Evolutionary conservation across 2,329 filamentous ascomycete species (phyloP), one percentile per base, ranked within the genome.

Genomic region (Xylaria digitata): DNA sequence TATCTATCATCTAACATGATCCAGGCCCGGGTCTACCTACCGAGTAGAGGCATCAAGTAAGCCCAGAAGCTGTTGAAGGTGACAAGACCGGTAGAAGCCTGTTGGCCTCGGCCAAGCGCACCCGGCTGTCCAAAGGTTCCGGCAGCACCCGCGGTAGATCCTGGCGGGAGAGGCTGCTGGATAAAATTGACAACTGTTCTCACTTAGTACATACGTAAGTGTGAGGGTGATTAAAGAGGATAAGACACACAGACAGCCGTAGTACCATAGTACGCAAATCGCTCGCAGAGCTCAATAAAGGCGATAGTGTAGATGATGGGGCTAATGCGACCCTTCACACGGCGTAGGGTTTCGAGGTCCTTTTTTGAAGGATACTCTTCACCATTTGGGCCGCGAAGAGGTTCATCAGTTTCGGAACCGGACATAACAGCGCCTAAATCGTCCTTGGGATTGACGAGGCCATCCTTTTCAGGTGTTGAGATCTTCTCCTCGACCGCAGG

Each of bases 251-350:
- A 89, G 46, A 89, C 82, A 57, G 85, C 84, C 17, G 85, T 86
- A 8, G 85, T 87, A 45, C 89, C 89, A 73, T 90, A 90, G 80
- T 88, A 90, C 19, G 86, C 84, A 79, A 89, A 88, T 61, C 87
- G 84, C 75, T 89, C 86, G 67, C 81, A 80, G 56, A 73, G 66
- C 55, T 73, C 70, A 30, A 70, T 64, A 17, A 71, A 70, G 8
- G 70, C 70, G 34, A 71, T 71, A 1, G 68, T 70, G 26, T 71
- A 71, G 30, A 70, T 68, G 56, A 70, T 69, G 5, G 63, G 66
- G 26, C 61, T 65, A 15, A 71, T 69, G 11, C 46, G 58, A 32
- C 68, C 70, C 57, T 70, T 62, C 2, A 71, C 70, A n/a, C 70
- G 70, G 48, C 70, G 70, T 11, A 71, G 59, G 7, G 68, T 70